Evolutionary conservation across 2,329 filamentous ascomycete species (phyloP).

Genomic region (Huntiella savannae): DNA sequence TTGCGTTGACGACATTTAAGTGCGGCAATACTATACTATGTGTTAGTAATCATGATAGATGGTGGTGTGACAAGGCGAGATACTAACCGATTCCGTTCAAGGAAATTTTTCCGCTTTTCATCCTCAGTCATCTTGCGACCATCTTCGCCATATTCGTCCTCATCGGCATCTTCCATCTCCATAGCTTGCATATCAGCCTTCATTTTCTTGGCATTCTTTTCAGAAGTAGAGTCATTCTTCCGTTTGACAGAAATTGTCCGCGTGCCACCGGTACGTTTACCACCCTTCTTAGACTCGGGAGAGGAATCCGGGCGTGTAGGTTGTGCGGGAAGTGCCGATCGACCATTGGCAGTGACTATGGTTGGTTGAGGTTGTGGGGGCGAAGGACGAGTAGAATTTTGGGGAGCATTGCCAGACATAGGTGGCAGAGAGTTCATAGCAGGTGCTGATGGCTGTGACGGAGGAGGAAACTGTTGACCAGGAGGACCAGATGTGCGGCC

Average conservation of each 20-base stretch:
- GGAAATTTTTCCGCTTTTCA: conserved; percentile 94
- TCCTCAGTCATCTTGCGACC: conserved; percentile 85
- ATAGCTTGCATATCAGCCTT: conserved; percentile 32
- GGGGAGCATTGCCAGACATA: neutral
- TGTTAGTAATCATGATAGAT: conserved; percentile 14
- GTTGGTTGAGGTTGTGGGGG: neutral
- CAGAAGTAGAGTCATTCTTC: conserved; percentile 30
- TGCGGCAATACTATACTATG: conserved; percentile 56
- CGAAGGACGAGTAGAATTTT: neutral
- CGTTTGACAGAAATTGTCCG: conserved; percentile 40
- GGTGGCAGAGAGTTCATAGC: neutral
- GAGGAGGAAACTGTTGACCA: neutral
- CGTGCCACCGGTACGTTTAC: neutral
- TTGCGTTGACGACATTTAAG: conserved; percentile 94
- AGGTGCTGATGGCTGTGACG: neutral
- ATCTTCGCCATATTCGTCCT: conserved; percentile 26
- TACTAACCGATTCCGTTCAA: conserved; percentile 81
- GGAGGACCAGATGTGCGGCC: conserved; percentile 38
- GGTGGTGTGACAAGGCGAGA: neutral
- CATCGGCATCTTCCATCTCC: conserved; percentile 9
- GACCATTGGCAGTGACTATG: neutral
- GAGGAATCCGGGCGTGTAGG: conserved; percentile 24
- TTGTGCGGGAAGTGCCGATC: neutral
- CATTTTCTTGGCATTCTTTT: conserved; percentile 54
- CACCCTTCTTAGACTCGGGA: conserved; percentile 3